Percentiles rank a stretch among this genome's conserved stretches.
phyloP scores from a whole-genome alignment of 176 grass and related monocot species.

The Chloris gayana region DNA sequence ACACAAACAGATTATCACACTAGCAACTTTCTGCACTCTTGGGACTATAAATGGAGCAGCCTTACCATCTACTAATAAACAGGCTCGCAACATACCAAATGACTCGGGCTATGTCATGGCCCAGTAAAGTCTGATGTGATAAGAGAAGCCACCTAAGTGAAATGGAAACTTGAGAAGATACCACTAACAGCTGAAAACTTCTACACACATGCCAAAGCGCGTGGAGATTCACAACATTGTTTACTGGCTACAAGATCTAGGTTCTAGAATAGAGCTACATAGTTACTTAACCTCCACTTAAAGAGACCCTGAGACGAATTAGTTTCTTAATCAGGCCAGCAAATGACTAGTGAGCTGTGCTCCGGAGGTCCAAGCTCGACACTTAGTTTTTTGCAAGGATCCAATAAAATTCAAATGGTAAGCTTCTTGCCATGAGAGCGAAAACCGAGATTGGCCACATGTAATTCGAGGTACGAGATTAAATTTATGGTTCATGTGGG shows the following conservation, averaged over 20 bases:
- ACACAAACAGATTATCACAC: neutral
- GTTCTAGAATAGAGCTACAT: conserved; percentile 40
- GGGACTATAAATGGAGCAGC: too few species aligned
- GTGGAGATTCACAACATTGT: conserved; percentile 37
- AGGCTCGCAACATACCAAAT: neutral
- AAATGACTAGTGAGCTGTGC: neutral
- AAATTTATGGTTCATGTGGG: conserved; percentile 39
- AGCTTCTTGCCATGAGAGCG: conserved; percentile 16
- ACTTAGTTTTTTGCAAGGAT: conserved; percentile 22
- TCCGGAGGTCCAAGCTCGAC: conserved; percentile 22
- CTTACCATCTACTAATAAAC: neutral
- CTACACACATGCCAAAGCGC: conserved; percentile 41
- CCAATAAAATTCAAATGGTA: conserved; percentile 24
- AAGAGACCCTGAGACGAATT: conserved; percentile 36
- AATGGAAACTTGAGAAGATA: conserved; percentile 17
- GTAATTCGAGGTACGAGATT: conserved; percentile 5
- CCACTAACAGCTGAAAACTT: neutral
- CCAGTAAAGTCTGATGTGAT: conserved; percentile 1
- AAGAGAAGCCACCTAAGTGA: conserved; percentile 26
- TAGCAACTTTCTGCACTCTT: conserved; percentile 37
- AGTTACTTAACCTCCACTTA: conserved; percentile 57
- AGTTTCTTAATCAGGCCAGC: conserved; percentile 36
- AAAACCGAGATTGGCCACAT: conserved; percentile 29
- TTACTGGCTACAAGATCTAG: conserved; percentile 62
- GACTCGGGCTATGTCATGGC: neutral